Percentiles rank a stretch among this genome's conserved stretches.
These are phyloP conservation scores for Apiospora arundinis DNA, from an alignment of 2,329 filamentous ascomycete species.

Conservation along the genomic window DNA sequence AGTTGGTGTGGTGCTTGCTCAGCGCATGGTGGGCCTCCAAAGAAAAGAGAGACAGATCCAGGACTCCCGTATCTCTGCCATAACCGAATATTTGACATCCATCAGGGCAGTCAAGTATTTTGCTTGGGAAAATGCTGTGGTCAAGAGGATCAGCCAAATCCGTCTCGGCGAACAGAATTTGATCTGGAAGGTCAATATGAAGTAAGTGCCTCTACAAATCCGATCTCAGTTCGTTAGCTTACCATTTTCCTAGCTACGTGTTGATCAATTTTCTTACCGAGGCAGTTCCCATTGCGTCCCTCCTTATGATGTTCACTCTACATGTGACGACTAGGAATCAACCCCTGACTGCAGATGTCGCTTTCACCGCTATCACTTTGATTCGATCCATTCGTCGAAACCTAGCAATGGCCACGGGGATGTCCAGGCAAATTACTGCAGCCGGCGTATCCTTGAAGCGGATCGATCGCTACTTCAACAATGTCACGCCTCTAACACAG, in stretches of 20 bases:
- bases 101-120: constrained; percentile 67
- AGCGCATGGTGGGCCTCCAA: constrained; percentile 57
- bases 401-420: constrained; percentile 54
- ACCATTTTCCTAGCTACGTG: constrained; percentile 31
- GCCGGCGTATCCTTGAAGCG: constrained; percentile 56
- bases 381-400: constrained; percentile 60
- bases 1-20: constrained; percentile 56
- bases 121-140: constrained; percentile 62
- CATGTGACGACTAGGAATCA: constrained; percentile 55
- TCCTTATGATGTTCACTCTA: constrained; percentile 61
- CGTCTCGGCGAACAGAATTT: constrained; percentile 59
- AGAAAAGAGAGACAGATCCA: constrained; percentile 60
- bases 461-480: constrained; percentile 61
- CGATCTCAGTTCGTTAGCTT: constrained; percentile 19
- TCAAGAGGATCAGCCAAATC: constrained; percentile 56
- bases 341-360: constrained; percentile 60
- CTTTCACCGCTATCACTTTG: constrained; percentile 62
- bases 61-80: constrained; percentile 61
- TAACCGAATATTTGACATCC: constrained; percentile 63
- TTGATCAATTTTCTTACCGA: constrained; percentile 56
- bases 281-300: constrained; percentile 56
- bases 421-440: constrained; percentile 50
- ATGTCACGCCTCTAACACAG: constrained; percentile 52
- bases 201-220: constrained; percentile 40
- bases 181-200: constrained; percentile 59